Conservation (phyloP, 2,329 filamentous ascomycete species). For the Arthrobotrys sinensis region DNA sequence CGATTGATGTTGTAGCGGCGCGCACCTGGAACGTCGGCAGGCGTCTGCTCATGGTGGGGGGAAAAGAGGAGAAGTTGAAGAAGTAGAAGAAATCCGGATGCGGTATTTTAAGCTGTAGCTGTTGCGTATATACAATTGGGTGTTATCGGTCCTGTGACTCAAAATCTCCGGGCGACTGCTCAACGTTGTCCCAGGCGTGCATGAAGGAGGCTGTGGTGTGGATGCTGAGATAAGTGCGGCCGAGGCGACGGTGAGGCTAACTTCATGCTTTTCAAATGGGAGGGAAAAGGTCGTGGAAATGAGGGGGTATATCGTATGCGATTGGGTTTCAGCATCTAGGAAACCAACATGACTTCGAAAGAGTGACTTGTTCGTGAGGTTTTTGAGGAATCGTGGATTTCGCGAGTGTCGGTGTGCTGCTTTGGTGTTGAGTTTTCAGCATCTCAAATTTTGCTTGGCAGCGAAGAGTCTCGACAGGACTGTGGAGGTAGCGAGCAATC, state of each 20-base stretch:
- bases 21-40: slow-evolving; percentile 37
- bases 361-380: slow-evolving; percentile 1
- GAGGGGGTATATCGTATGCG: slow-evolving; percentile 15
- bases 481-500: neutral
- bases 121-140: neutral
- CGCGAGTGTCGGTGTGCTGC: neutral
- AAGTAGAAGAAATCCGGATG: neutral
- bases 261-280: slow-evolving; percentile 12
- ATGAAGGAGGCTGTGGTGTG: slow-evolving; percentile 19
- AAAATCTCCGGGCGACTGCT: slow-evolving; percentile 10
- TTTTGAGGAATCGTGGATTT: neutral
- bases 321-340: neutral
- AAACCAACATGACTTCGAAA: neutral
- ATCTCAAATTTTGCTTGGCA: slow-evolving; percentile 45
- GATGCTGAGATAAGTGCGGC: neutral
- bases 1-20: slow-evolving; percentile 39
- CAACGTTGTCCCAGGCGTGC: slow-evolving; percentile 8
- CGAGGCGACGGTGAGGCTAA: neutral
- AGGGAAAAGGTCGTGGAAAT: neutral
- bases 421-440: slow-evolving; percentile 38
- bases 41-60: slow-evolving; percentile 50
- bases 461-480: neutral
- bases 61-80: neutral
- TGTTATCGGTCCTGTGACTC: slow-evolving; percentile 15
- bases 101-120: neutral